These are phyloP conservation scores for Blastobotrys proliferans DNA, from an alignment of 1,139 yeast species.

Conservation along the genomic window DNA sequence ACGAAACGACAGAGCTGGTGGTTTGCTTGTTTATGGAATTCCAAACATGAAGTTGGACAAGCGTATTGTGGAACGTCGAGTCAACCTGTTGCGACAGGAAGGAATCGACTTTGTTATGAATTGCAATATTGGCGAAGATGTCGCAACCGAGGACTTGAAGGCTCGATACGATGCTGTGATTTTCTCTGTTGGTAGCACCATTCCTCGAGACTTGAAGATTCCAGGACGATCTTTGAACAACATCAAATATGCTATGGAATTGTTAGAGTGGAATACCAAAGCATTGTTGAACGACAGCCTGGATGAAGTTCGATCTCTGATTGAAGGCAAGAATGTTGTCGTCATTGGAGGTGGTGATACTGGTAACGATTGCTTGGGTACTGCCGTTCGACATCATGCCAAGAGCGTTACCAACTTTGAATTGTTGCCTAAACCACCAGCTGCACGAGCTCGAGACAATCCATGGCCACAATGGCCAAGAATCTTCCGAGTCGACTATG, in stretches of 20 bases:
- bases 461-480: slow-evolving; percentile 99
- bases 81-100: slow-evolving; percentile 85
- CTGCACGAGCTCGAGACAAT: slow-evolving; percentile 82
- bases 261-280: slow-evolving; percentile 83
- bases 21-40: slow-evolving; percentile 96
- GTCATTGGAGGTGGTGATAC: slow-evolving; percentile 99
- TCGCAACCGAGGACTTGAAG: slow-evolving; percentile 63
- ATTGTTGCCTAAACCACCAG: slow-evolving; percentile 88
- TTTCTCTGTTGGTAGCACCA: slow-evolving; percentile 93
- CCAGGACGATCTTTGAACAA: slow-evolving; percentile 91
- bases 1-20: slow-evolving; percentile 94
- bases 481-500: slow-evolving; percentile 95
- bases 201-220: slow-evolving; percentile 89
- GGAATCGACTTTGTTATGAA: slow-evolving; percentile 77
- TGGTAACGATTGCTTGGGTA: slow-evolving; percentile 98
- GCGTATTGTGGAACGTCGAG: slow-evolving; percentile 86
- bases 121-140: slow-evolving; percentile 79
- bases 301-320: slow-evolving; percentile 65
- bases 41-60: slow-evolving; percentile 99
- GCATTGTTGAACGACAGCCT: slow-evolving; percentile 79
- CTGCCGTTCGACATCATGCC: slow-evolving; percentile 96
- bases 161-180: slow-evolving; percentile 73
- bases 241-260: slow-evolving; percentile 92
- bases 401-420: slow-evolving; percentile 94
- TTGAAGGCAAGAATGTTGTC: slow-evolving; percentile 84